Evolutionary conservation across 192 early-diverging fungal species (phyloP).

Genomic region (Oehlia diaphana): DNA sequence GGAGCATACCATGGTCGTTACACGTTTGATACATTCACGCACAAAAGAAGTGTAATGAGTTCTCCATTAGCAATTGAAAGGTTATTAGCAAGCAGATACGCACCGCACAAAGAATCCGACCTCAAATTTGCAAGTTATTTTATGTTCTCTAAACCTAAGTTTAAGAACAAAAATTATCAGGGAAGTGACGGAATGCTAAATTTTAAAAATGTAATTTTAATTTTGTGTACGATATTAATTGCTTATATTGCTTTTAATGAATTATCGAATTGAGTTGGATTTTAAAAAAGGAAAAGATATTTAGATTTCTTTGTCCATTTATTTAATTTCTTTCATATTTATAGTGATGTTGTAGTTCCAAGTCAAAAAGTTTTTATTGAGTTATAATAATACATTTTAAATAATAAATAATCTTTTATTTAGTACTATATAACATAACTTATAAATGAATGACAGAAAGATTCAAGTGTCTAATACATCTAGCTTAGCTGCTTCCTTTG

Average conservation of each 20-base stretch:
- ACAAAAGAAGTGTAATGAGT: slow-evolving; percentile 62
- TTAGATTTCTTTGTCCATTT: too few species aligned
- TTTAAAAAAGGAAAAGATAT: neutral
- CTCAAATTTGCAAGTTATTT: slow-evolving; percentile 17
- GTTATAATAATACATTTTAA: too few species aligned
- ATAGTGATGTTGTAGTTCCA: too few species aligned
- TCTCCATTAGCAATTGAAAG: slow-evolving; percentile 25
- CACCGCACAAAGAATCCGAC: slow-evolving; percentile 9
- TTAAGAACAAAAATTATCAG: neutral
- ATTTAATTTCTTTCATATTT: too few species aligned
- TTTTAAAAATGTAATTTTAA: neutral
- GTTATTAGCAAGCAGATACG: slow-evolving; percentile 15
- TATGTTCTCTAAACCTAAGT: slow-evolving; percentile 4
- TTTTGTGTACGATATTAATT: neutral
- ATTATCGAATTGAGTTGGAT: neutral
- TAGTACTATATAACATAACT: too few species aligned
- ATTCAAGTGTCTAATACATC: neutral
- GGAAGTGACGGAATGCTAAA: neutral
- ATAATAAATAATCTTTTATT: too few species aligned
- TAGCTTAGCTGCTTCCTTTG: neutral
- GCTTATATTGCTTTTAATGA: neutral
- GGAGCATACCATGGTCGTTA: slow-evolving; percentile 81
- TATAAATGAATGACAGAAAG: neutral
- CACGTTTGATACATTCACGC: slow-evolving; percentile 81
- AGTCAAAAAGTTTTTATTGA: too few species aligned